These are phyloP conservation scores for Zostera marina DNA, from an alignment of 116 monocot species.

Conservation along the genomic window DNA sequence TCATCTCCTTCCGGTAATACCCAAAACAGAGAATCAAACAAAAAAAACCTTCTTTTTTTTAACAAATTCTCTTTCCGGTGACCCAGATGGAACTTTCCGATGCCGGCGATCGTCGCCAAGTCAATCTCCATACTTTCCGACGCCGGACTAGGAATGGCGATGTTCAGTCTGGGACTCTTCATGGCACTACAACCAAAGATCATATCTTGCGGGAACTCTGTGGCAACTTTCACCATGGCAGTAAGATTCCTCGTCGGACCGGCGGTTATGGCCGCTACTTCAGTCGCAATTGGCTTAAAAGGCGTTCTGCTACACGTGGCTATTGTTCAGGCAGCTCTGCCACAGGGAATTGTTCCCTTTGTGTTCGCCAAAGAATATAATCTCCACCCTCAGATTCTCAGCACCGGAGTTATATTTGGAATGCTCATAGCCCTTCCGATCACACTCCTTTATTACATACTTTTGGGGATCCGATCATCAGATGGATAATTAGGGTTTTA, in stretches of 20 bases:
- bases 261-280: conserved; percentile 35
- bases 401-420: conserved; percentile 23
- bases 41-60: too few relatives aligned
- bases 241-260: conserved; percentile 35
- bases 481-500: too few relatives aligned
- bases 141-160: conserved; percentile 69
- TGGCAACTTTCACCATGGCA: conserved; percentile 32
- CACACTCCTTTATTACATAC: too few relatives aligned
- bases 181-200: conserved; percentile 57
- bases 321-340: conserved; percentile 37
- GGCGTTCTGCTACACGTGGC: conserved; percentile 24
- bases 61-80: too few relatives aligned
- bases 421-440: too few relatives aligned
- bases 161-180: conserved; percentile 63
- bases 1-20: conserved; percentile 35
- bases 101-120: conserved; percentile 40
- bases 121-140: conserved; percentile 72
- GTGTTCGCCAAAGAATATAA: conserved; percentile 29
- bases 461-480: too few relatives aligned
- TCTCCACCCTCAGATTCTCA: conserved; percentile 59
- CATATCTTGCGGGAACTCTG: conserved; percentile 39
- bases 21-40: background rate
- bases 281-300: conserved; percentile 20
- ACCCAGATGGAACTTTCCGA: conserved; percentile 31
- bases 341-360: conserved; percentile 24